Base-by-base conservation (phyloP, 2,329 filamentous ascomycete genomes). In the Fusarium tjaetaba region DNA sequence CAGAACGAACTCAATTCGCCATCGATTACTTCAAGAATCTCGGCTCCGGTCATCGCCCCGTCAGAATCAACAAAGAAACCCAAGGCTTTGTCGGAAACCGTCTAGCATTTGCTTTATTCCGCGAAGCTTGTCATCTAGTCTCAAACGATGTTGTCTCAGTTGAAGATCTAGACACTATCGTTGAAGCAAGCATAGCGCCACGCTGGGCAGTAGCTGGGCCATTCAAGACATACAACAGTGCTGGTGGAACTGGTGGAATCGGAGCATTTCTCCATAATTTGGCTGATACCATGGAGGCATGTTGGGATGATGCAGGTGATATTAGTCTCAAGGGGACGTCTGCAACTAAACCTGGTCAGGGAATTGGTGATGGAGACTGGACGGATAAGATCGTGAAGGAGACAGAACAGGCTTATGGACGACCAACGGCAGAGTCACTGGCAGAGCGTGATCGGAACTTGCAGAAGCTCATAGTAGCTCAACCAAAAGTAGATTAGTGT, bases 151-250 rank as follows among this genome's bases (percentile, higher is more conserved):
- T 75, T 2, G 70, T 75, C 0, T 75, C 72, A 1, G 77, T 80
- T 0, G 57, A 77, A 4, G 81, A 85, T 7, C 42, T 86, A 1
- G 75, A 74, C 7, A 72, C 76, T 3, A 77, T 82, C 6, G 65
- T 79, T 13, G 78, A 76, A 15, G 61, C 65, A 1, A 77, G 76
- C 11, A 65, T 78, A 22, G 76, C 73, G 0, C 76, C 76, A 1
- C 62, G 76, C 2, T 78, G 71, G 65, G 74, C 76, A 2, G 74
- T 75, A 24, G 68, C 66, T 0, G 76, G 76, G 0, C 76, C 76
- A 0, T 78, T 78, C 56, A 73, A 69, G 28, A 70, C 73, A 13
- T 78, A 78, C 18, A 69, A 78, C 32, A 65, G 68, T 26, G 76
- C 75, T 9, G 76, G 76, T 0, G 76, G 76, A 0, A 59, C 58